These are phyloP conservation scores for Guillardia theta DNA, from an alignment of 78 protist species.

Conservation along the genomic window DNA sequence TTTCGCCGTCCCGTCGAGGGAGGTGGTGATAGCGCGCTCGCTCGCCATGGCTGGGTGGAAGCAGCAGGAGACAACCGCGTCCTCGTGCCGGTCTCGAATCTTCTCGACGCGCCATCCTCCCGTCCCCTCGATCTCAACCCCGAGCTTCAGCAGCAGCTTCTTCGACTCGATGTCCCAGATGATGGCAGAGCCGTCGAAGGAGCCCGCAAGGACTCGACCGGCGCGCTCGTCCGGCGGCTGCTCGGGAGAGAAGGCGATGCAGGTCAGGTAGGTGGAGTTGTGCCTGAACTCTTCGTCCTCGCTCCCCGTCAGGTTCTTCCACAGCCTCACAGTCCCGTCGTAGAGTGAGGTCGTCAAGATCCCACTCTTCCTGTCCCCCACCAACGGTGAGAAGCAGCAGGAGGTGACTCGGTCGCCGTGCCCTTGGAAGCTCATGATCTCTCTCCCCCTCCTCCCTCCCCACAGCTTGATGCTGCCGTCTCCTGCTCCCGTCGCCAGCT, in stretches of 20 bases:
- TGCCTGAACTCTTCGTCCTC: constrained; percentile 4
- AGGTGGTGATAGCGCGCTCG: not conserved
- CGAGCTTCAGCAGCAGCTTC: not conserved
- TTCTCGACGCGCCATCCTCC: not conserved
- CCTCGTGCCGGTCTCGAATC: constrained; percentile 2
- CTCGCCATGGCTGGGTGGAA: not conserved
- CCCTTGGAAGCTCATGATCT: not conserved
- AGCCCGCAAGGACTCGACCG: not conserved
- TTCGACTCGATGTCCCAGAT: not conserved
- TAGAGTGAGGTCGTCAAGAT: not conserved
- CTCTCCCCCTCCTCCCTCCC: not conserved
- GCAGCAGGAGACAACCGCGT: not conserved
- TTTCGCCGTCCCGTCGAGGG: not conserved
- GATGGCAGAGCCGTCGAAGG: not conserved
- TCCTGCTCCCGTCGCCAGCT: not conserved
- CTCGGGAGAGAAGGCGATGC: not conserved
- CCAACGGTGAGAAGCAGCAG: not conserved
- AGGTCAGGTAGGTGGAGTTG: not conserved
- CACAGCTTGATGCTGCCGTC: not conserved
- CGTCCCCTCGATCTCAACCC: not conserved
- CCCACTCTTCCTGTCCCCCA: not conserved
- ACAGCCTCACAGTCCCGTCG: not conserved
- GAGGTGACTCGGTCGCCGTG: not conserved
- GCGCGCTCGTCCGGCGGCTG: not conserved
- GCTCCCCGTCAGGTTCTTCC: not conserved